Percentiles rank a stretch among this genome's conserved stretches.
phyloP scores from a whole-genome alignment of 164 flowering plant genomes.

The Malania oleifera region DNA sequence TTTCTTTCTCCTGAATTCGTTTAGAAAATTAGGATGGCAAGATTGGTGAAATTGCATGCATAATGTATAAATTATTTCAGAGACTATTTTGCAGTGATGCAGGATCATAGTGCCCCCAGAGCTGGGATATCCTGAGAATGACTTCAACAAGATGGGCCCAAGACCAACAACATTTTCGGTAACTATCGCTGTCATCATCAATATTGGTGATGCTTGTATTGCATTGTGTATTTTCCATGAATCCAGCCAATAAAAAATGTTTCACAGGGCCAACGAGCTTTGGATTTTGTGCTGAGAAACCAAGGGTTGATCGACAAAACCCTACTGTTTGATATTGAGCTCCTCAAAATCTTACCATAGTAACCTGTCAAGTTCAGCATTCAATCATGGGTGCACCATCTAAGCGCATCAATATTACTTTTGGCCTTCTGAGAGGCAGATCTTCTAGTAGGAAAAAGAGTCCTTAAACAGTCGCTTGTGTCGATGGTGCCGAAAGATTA shows the following conservation, averaged over 20 bases:
- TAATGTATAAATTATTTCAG: constrained; percentile 14
- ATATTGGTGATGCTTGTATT: constrained; percentile 1
- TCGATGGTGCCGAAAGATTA: constrained; percentile 8
- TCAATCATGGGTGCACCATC: neutral
- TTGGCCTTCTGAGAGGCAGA: neutral
- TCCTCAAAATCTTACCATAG: constrained; percentile 68
- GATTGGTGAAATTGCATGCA: neutral
- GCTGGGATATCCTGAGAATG: constrained; percentile 90
- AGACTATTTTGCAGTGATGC: constrained; percentile 34
- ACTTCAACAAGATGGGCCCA: constrained; percentile 74
- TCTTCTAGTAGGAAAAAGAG: neutral
- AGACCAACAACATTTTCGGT: constrained; percentile 92
- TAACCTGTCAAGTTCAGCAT: constrained; percentile 6
- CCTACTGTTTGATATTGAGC: constrained; percentile 88
- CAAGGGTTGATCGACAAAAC: constrained; percentile 97
- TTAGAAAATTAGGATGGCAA: neutral
- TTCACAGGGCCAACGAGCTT: constrained; percentile 87
- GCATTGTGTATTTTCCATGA: neutral
- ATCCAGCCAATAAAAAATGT: constrained; percentile 2
- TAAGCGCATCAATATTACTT: neutral
- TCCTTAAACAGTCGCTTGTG: neutral
- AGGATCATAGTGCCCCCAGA: constrained; percentile 98
- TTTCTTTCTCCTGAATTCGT: neutral
- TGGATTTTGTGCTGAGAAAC: constrained; percentile 92
- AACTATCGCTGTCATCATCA: constrained; percentile 2